These are phyloP conservation scores for Fusarium haematococcum DNA, from an alignment of 2,329 filamentous ascomycete genomes.

Conservation along the genomic window DNA sequence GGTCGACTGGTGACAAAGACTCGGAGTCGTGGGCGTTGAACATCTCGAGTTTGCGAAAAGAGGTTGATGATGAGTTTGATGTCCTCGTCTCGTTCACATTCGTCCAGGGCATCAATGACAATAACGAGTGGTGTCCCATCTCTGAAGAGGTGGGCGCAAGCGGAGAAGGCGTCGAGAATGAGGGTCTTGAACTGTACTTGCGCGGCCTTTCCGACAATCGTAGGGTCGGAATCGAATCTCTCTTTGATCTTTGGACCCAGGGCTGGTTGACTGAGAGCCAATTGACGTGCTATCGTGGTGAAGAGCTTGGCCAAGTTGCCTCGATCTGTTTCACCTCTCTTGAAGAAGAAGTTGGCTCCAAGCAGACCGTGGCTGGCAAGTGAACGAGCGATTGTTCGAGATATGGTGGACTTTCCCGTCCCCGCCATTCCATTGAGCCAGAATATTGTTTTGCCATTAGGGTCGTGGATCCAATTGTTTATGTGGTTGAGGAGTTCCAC, in stretches of 20 bases:
- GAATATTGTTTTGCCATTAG: not conserved
- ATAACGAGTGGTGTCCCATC: not conserved
- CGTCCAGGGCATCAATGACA: not conserved
- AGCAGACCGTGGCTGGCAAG: not conserved
- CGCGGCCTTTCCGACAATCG: not conserved
- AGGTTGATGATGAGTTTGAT: not conserved
- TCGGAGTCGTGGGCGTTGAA: not conserved
- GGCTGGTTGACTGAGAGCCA: not conserved
- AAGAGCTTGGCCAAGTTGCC: not conserved
- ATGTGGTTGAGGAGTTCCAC: slow-evolving; percentile 45
- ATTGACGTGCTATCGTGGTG: not conserved
- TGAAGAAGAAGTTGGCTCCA: not conserved
- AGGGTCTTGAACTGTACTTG: not conserved
- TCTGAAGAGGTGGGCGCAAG: not conserved
- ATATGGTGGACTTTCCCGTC: slow-evolving; percentile 4
- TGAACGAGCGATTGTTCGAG: not conserved
- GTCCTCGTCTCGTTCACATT: not conserved
- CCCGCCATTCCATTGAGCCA: slow-evolving; percentile 10
- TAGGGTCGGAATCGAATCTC: not conserved
- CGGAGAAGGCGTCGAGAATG: not conserved
- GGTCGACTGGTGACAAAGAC: not conserved
- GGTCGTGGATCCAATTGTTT: not conserved
- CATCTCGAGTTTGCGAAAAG: not conserved
- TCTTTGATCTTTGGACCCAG: not conserved
- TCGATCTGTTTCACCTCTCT: not conserved